Base-by-base conservation (phyloP, 2,329 filamentous ascomycete genomes). In the Orbilia blumenaviensis region DNA sequence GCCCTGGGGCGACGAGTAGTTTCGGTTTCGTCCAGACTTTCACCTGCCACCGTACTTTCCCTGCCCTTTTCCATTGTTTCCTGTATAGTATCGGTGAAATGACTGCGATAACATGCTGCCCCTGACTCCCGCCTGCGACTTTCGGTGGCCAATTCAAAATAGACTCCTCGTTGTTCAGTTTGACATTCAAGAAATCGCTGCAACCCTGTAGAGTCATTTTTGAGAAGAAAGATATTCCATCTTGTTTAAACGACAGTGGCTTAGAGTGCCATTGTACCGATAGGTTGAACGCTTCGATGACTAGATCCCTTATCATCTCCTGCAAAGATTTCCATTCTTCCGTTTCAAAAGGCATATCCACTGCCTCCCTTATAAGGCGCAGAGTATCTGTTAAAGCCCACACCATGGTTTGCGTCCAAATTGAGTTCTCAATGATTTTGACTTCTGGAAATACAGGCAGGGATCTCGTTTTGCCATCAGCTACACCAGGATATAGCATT, bases 241-340 rank as follows among this genome's bases (percentile, higher is more conserved):
- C 9, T 8, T 64, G 60, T 32, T 56, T 64, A 14, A 72, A 72
- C 9, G 48, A 36, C 41, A 72, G 25, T 12, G 67, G 67, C 38
- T 60, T 72, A 27, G 23, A 56, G 38, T 72, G 67, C 67, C 67
- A 72, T 36, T 64, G 38, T 2, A 64, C 48, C 8, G 58, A 46
- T 21, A 64, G 36, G 9, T 50, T 72, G 60, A 72, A 64, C 32
- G 54, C 56, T 9, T 60, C 36, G n/a, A 34, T 18, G 2, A 72
- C 67, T 18, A 72, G n/a, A 9, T 63, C 67, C 9, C 29, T 46
- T 6, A 54, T 25, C 27, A 41, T 48, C 1, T 63, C 29, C 8
- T 36, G 6, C 16, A 63, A 41, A 1, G 34, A n/a, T 3, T 12
- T 29, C 38, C 23, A 42, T 34, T 72, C 67, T 7, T 32, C 27